Evolutionary conservation across 2,329 filamentous ascomycete genomes (phyloP).

Genomic region (Simplicillium sp.): DNA sequence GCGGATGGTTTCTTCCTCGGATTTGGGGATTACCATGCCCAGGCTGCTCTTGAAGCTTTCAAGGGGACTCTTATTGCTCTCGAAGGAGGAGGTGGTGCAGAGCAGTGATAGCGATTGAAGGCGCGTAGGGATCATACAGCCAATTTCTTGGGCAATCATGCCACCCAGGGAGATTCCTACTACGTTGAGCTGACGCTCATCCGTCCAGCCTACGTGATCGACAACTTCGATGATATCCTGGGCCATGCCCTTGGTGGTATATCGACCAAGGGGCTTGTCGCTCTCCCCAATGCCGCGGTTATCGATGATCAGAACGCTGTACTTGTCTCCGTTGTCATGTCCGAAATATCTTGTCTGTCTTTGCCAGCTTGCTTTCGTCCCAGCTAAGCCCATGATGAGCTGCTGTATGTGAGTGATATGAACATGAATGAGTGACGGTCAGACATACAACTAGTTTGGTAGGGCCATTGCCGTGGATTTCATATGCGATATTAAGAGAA

Average conservation of each 20-base stretch:
- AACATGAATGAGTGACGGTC: constrained; percentile 4
- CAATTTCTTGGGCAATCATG: constrained; percentile 85
- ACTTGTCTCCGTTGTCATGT: constrained; percentile 56
- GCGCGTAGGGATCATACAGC: constrained; percentile 38
- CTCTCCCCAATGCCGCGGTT: constrained; percentile 78
- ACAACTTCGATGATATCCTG: constrained; percentile 63
- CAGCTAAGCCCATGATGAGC: constrained; percentile 76
- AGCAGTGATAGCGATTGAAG: constrained; percentile 49
- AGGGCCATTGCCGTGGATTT: constrained; percentile 68
- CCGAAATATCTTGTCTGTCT: constrained; percentile 76
- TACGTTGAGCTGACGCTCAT: constrained; percentile 47
- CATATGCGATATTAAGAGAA: constrained; percentile 67
- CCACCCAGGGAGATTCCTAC: constrained; percentile 78
- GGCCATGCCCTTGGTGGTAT: constrained; percentile 80
- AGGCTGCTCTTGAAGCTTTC: constrained; percentile 54
- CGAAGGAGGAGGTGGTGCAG: constrained; percentile 51
- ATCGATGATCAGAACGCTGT: constrained; percentile 69
- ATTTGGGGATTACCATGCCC: constrained; percentile 57
- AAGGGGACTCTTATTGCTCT: constrained; percentile 51
- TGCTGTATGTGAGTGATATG: constrained; percentile 20
- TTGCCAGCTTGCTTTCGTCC: constrained; percentile 63
- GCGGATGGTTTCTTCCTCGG: constrained; percentile 55
- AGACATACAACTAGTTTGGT: constrained; percentile 61
- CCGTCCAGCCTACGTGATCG: constrained; percentile 60
- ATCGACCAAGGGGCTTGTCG: constrained; percentile 67